Base-by-base conservation (phyloP, 495 filamentous ascomycete species). In the Talaromyces liani region DNA sequence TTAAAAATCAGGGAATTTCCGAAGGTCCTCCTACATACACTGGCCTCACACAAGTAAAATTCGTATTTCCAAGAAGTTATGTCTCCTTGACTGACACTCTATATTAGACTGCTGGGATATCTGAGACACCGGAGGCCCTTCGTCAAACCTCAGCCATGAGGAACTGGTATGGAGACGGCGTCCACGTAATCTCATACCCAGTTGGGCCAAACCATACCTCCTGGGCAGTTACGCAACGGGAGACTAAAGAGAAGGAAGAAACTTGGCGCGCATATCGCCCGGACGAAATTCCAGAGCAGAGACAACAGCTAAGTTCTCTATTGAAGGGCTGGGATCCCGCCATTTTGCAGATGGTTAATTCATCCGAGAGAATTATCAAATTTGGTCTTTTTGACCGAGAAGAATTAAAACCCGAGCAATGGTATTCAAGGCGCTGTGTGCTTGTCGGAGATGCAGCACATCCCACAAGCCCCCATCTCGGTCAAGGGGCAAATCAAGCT, bases 361-460 rank as follows among this genome's bases (percentile, higher is more conserved):
- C 27, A 6, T 58, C 69, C 1, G 47, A 65, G 16, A 45, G 67
- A 6, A 64, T 71, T 10, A 66, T 67, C 20, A 64, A 68, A 25
- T 69, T 62, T 57, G 67, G 67, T 5, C 33, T 71, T 9, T 71
- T 65, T 47, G 69, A 71, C 58, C 34, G 69, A 1, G 45, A 31
- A 6, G 63, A 66, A 53, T 29, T 71, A 27, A 31, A 31, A 12
- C 61, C 65, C 12, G 64, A 66, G 59, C 61, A 69, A 24, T 69
- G 69, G 69, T 63, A 57, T 49, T 65, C 63, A 0, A 57, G 14
- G 10, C 63, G 67, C 10, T 65, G 53, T 60, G 69, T 71, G 18
- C 27, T 71, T 54, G 64, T 69, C 20, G 68, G 69, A 12, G 69
- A 71, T 67, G 69, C 69, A 6, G 67, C 69, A n/a, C 69, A 71